phyloP scores from a whole-genome alignment of 2,329 filamentous ascomycete species.

The Gyromitra esculenta region DNA sequence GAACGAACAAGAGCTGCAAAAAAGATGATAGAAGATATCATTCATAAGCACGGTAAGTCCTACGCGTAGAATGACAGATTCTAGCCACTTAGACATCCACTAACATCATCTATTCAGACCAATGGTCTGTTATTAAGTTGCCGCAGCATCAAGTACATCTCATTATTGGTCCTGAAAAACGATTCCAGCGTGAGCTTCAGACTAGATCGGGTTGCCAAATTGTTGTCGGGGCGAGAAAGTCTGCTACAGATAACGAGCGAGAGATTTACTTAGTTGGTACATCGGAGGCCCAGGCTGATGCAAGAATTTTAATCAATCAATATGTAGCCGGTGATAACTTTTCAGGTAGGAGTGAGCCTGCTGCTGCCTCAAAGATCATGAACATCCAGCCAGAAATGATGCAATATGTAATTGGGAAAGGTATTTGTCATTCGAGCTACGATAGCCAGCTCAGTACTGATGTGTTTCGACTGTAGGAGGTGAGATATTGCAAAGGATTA shows the following conservation, averaged over 20 bases:
- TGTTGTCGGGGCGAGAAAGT: background rate
- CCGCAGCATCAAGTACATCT: background rate
- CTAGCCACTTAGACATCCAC: no score
- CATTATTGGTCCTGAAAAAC: background rate
- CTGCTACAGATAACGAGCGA: background rate
- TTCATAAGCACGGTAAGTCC: background rate
- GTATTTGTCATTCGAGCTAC: background rate
- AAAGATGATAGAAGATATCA: background rate
- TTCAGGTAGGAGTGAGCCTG: background rate
- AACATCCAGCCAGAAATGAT: background rate
- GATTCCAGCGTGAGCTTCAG: background rate
- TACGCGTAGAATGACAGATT: no score
- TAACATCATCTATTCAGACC: background rate
- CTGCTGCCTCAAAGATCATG: background rate
- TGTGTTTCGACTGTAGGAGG: background rate
- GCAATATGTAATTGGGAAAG: slow-evolving; percentile 6
- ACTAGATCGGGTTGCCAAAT: background rate
- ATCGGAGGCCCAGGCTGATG: background rate
- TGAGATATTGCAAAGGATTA: background rate
- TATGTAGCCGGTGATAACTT: background rate
- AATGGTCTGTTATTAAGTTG: slow-evolving; percentile 3
- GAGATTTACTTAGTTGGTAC: slow-evolving; percentile 1
- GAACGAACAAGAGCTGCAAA: background rate
- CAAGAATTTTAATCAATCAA: background rate
- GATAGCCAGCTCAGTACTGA: background rate